Percentiles rank a stretch among this genome's conserved stretches.
These are phyloP conservation scores for maize (Zea mays) DNA, from an alignment of 176 grass and related monocot genomes.

Conservation along the genomic window DNA sequence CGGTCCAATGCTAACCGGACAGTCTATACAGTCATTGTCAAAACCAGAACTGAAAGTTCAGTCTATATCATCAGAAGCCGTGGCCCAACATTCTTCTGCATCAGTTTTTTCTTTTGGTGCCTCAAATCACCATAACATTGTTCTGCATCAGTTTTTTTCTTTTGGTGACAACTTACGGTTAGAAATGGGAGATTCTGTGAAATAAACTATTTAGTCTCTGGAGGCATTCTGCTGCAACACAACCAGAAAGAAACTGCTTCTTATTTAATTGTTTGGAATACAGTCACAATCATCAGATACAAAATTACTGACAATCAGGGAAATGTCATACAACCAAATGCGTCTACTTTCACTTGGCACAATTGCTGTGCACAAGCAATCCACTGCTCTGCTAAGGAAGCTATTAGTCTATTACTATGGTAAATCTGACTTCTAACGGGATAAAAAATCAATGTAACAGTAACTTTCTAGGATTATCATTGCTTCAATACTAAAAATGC, in stretches of 20 bases:
- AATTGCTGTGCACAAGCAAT: background rate
- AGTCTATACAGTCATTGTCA: background rate
- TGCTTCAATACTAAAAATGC: background rate
- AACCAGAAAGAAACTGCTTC: background rate
- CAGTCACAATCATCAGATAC: background rate
- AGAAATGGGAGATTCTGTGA: background rate
- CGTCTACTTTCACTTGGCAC: background rate
- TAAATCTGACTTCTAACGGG: conserved; percentile 4
- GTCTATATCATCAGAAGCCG: conserved; percentile 7
- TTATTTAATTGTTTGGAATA: background rate
- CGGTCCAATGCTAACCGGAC: background rate
- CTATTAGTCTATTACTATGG: background rate
- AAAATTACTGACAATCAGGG: background rate
- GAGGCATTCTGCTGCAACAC: conserved; percentile 20
- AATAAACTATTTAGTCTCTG: conserved; percentile 11
- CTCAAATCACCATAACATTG: background rate
- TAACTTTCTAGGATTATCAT: background rate
- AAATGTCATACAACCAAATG: background rate
- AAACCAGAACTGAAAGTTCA: background rate
- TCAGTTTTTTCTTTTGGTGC: background rate
- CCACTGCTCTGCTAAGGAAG: background rate
- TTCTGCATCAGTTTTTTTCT: conserved; percentile 6
- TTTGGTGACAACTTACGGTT: background rate
- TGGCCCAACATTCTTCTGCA: background rate
- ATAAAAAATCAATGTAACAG: background rate